These are phyloP conservation scores for Schwanniomyces pseudopolymorphus DNA, from an alignment of 805 yeast species.

Conservation along the genomic window DNA sequence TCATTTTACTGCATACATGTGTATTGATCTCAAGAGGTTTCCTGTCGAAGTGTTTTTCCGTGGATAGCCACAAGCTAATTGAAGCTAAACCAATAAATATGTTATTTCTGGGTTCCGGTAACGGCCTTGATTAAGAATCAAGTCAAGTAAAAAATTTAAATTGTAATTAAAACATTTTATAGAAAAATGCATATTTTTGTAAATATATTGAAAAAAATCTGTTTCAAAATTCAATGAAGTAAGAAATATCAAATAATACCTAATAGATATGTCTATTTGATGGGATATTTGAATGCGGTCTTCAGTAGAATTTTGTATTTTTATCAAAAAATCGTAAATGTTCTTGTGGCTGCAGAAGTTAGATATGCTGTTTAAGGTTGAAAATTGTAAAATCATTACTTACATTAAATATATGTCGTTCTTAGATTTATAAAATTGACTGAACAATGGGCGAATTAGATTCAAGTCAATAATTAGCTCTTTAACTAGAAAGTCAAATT, in stretches of 20 bases:
- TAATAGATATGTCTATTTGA: slow-evolving; percentile 2
- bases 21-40: not conserved
- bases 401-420: not conserved
- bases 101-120: slow-evolving; percentile 3
- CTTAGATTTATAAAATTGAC: not conserved
- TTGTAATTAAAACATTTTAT: slow-evolving; percentile 4
- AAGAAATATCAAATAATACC: slow-evolving; percentile 3
- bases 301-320: not conserved
- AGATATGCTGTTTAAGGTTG: not conserved
- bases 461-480: slow-evolving; percentile 3
- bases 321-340: slow-evolving; percentile 3
- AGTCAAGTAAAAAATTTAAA: slow-evolving; percentile 5
- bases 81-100: not conserved
- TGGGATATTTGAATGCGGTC: not conserved
- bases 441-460: slow-evolving; percentile 3
- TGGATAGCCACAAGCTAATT: not conserved
- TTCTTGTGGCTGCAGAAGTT: slow-evolving; percentile 1
- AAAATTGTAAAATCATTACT: not conserved
- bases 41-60: not conserved
- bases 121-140: not conserved
- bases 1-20: not conserved
- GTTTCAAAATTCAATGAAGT: slow-evolving; percentile 4
- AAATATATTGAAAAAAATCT: slow-evolving; percentile 1
- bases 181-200: slow-evolving; percentile 3
- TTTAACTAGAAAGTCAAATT: not conserved